Evolutionary conservation across 2,329 filamentous ascomycete genomes (phyloP).

Genomic region (Ophiocordyceps camponoti-floridani): DNA sequence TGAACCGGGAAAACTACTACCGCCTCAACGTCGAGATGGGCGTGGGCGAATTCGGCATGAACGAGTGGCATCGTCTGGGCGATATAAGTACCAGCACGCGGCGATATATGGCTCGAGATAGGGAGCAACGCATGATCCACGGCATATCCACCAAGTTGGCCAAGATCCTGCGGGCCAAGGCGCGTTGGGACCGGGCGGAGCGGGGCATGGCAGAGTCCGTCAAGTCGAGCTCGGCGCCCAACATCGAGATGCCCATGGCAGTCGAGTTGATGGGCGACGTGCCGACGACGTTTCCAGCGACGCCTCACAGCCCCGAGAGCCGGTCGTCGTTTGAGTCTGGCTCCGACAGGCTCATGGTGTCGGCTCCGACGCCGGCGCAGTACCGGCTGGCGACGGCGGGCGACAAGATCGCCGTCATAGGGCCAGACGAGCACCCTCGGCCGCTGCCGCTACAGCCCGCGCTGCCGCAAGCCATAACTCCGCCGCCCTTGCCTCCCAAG

Average conservation of each 20-base stretch:
- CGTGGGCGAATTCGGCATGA: slow-evolving; percentile 96
- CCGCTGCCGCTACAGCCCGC: slow-evolving; percentile 15
- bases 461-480: slow-evolving; percentile 24
- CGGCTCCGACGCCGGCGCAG: slow-evolving; percentile 39
- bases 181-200: slow-evolving; percentile 38
- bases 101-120: slow-evolving; percentile 57
- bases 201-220: slow-evolving; percentile 23
- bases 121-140: slow-evolving; percentile 61
- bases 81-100: slow-evolving; percentile 89
- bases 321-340: slow-evolving; percentile 41
- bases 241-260: slow-evolving; percentile 25
- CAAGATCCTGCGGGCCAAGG: slow-evolving; percentile 63
- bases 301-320: slow-evolving; percentile 20
- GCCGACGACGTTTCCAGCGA: slow-evolving; percentile 19
- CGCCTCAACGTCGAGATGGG: slow-evolving; percentile 93
- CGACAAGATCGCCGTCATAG: slow-evolving; percentile 51
- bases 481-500: slow-evolving; percentile 62
- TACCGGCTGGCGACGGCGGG: slow-evolving; percentile 38
- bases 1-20: slow-evolving; percentile 83
- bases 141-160: slow-evolving; percentile 65
- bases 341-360: slow-evolving; percentile 34
- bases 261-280: slow-evolving; percentile 41
- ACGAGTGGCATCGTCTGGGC: slow-evolving; percentile 86
- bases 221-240: slow-evolving; percentile 17
- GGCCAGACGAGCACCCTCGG: slow-evolving; percentile 37